phyloP scores from a whole-genome alignment of 805 yeast genomes.

The Starmera amethionina region DNA sequence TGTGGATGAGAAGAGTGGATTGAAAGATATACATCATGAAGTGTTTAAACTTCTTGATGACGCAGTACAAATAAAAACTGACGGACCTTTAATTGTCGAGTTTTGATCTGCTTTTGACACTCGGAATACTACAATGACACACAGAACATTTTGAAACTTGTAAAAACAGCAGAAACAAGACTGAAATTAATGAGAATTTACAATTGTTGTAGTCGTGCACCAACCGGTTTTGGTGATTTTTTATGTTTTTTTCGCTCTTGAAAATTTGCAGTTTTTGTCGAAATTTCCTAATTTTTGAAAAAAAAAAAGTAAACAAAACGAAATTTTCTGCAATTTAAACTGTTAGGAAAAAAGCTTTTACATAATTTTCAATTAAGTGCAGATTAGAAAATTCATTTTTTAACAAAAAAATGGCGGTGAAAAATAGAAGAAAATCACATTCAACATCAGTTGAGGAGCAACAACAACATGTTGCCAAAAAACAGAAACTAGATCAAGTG shows the following conservation, averaged over 20 bases:
- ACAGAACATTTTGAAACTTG: too few species aligned
- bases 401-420: conserved; percentile 6
- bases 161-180: too few species aligned
- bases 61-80: conserved; percentile 6
- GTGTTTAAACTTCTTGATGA: conserved; percentile 7
- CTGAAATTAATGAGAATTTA: too few species aligned
- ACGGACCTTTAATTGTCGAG: conserved; percentile 14
- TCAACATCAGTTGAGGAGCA: background rate
- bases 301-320: background rate
- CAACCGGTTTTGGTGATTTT: background rate
- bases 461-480: conserved; percentile 3
- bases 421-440: conserved; percentile 10
- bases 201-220: background rate
- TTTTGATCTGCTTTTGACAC: too few species aligned
- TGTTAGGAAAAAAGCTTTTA: background rate
- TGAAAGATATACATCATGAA: conserved; percentile 7
- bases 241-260: too few species aligned
- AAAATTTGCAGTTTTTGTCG: background rate
- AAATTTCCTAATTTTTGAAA: background rate
- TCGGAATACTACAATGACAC: too few species aligned
- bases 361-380: too few species aligned
- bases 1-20: conserved; percentile 6
- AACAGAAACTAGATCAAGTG: conserved; percentile 5
- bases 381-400: too few species aligned
- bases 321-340: background rate